Evolutionary conservation across 352 stramenopile species (phyloP).

Genomic region (Phytophthora vignae): DNA sequence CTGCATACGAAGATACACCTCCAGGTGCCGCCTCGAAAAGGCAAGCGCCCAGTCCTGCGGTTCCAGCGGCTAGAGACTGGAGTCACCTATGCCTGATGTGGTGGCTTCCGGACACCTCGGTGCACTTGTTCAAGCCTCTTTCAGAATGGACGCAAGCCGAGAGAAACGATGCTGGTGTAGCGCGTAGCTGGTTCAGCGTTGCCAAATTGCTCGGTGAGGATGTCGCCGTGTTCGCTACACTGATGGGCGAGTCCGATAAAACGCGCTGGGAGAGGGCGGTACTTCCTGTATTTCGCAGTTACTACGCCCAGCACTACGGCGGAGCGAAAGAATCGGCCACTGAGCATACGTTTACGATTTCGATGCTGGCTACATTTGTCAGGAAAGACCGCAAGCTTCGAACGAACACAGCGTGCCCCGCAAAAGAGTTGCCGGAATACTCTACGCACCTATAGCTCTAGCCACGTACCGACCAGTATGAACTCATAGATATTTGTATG

Average conservation of each 20-base stretch:
- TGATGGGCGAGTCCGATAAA: neutral
- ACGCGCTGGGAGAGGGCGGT: neutral
- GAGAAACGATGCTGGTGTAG: neutral
- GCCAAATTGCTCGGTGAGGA: conserved; percentile 11
- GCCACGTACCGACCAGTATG: conserved; percentile 2
- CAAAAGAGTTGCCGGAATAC: conserved; percentile 3
- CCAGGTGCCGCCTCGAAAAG: neutral
- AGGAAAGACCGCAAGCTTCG: conserved; percentile 3
- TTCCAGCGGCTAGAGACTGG: neutral
- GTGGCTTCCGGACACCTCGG: neutral
- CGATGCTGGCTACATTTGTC: conserved; percentile 9
- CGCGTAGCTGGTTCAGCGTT: conserved; percentile 9
- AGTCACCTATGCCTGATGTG: neutral
- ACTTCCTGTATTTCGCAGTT: conserved; percentile 1
- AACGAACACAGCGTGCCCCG: neutral
- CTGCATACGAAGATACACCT: neutral
- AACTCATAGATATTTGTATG: neutral
- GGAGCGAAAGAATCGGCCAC: neutral
- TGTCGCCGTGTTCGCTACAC: neutral
- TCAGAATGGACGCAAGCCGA: conserved; percentile 7
- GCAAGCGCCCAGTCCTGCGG: neutral
- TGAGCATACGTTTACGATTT: neutral
- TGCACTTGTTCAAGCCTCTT: conserved; percentile 16
- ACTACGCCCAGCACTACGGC: conserved; percentile 7
- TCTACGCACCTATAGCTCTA: neutral